phyloP scores from a whole-genome alignment of 2,329 filamentous ascomycete species.

The Chaetomium strumarium region DNA sequence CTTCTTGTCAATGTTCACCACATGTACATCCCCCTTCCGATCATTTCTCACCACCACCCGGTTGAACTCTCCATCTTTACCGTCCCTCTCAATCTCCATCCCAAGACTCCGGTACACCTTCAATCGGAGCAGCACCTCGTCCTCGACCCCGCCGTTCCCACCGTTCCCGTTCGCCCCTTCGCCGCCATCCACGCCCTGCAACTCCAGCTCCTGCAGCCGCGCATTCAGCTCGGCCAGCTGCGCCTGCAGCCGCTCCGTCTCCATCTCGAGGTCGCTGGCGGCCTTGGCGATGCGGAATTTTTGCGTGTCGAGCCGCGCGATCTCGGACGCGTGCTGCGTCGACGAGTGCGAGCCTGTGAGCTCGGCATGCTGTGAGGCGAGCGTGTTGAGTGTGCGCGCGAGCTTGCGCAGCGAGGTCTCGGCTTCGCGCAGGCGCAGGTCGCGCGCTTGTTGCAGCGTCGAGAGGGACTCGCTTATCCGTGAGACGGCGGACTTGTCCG shows the following conservation, averaged over 20 bases:
- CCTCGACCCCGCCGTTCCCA: slow-evolving; percentile 40
- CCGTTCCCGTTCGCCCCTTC: slow-evolving; percentile 25
- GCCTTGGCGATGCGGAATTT: slow-evolving; percentile 95
- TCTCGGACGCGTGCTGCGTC: slow-evolving; percentile 73
- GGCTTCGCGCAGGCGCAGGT: slow-evolving; percentile 66
- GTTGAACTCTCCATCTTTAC: slow-evolving; percentile 69
- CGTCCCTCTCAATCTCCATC: slow-evolving; percentile 78
- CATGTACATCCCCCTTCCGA: slow-evolving; percentile 84
- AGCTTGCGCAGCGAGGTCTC: slow-evolving; percentile 58
- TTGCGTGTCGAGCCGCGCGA: slow-evolving; percentile 80
- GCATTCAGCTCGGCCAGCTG: slow-evolving; percentile 71
- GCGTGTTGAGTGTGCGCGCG: slow-evolving; percentile 63
- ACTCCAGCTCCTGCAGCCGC: slow-evolving; percentile 73
- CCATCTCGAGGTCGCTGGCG: slow-evolving; percentile 82
- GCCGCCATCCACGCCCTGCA: slow-evolving; percentile 76
- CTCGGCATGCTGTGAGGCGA: slow-evolving; percentile 71
- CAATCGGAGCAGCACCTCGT: slow-evolving; percentile 66
- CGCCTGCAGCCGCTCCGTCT: slow-evolving; percentile 82
- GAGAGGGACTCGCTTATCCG: slow-evolving; percentile 80
- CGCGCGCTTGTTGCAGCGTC: slow-evolving; percentile 77
- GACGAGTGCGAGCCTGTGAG: slow-evolving; percentile 69
- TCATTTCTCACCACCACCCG: slow-evolving; percentile 82
- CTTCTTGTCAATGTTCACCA: slow-evolving; percentile 90
- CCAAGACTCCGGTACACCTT: slow-evolving; percentile 89
- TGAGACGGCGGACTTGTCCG: slow-evolving; percentile 76